Percentiles rank a stretch among this genome's conserved stretches.
Conservation (phyloP, 768 basidiomycete species). For the Suillus americanus region DNA sequence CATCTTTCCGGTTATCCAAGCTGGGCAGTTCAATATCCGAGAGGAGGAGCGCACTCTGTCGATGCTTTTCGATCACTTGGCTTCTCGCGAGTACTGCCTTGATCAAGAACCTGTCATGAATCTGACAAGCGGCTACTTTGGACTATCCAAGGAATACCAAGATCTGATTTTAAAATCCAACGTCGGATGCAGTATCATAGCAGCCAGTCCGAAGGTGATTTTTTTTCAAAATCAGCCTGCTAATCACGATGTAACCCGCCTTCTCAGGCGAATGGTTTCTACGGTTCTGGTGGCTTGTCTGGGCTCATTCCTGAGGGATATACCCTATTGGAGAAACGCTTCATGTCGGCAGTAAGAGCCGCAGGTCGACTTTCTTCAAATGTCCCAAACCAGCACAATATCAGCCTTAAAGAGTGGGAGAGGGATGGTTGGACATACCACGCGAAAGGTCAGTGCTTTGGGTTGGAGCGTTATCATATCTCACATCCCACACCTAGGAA, state of each 20-base stretch:
- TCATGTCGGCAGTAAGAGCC: slow-evolving; percentile 63
- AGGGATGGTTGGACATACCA: slow-evolving; percentile 95
- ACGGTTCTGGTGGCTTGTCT: slow-evolving; percentile 84
- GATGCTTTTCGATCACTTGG: slow-evolving; percentile 56
- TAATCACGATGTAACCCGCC: not conserved
- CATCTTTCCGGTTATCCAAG: slow-evolving; percentile 84
- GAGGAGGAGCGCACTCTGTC: slow-evolving; percentile 76
- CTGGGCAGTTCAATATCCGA: slow-evolving; percentile 80
- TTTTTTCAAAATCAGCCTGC: not conserved
- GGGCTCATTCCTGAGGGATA: slow-evolving; percentile 95
- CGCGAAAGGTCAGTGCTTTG: slow-evolving; percentile 74
- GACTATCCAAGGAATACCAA: slow-evolving; percentile 80
- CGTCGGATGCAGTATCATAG: slow-evolving; percentile 70
- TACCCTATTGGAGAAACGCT: slow-evolving; percentile 81
- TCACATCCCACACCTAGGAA: slow-evolving; percentile 49
- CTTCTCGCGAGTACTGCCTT: slow-evolving; percentile 14
- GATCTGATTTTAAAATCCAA: slow-evolving; percentile 60
- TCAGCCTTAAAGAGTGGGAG: slow-evolving; percentile 87
- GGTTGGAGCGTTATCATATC: not conserved
- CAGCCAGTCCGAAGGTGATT: slow-evolving; percentile 81
- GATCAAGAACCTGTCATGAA: slow-evolving; percentile 54
- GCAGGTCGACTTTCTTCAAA: slow-evolving; percentile 38
- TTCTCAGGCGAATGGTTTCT: slow-evolving; percentile 91
- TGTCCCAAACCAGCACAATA: slow-evolving; percentile 38
- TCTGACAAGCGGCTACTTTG: slow-evolving; percentile 95